phyloP scores from a whole-genome alignment of 257 asterid genomes.

The Capsicum pubescens region DNA sequence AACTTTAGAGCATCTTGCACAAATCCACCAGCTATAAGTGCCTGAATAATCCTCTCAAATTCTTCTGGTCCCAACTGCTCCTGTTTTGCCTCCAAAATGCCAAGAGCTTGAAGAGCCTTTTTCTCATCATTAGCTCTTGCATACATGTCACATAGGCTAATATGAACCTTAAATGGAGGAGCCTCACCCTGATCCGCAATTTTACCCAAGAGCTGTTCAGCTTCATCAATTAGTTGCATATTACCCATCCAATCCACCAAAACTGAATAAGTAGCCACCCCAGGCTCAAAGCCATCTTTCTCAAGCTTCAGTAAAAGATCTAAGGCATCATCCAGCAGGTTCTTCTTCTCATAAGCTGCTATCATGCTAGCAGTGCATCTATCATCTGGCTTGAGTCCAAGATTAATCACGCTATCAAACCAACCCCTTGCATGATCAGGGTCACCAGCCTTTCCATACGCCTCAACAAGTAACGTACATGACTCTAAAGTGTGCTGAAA shows the following conservation, averaged over 20 bases:
- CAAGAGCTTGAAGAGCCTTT: slow-evolving; percentile 83
- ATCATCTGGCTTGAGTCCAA: slow-evolving; percentile 83
- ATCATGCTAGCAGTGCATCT: slow-evolving; percentile 69
- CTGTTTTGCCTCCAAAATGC: slow-evolving; percentile 76
- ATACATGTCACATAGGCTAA: slow-evolving; percentile 83
- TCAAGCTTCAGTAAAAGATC: slow-evolving; percentile 68
- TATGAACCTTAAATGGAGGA: slow-evolving; percentile 72
- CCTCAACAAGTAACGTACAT: slow-evolving; percentile 65
- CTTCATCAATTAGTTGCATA: slow-evolving; percentile 76
- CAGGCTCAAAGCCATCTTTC: slow-evolving; percentile 73
- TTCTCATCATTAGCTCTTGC: slow-evolving; percentile 61
- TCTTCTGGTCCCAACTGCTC: slow-evolving; percentile 60
- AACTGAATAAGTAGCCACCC: slow-evolving; percentile 70
- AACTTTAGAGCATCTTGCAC: slow-evolving; percentile 66
- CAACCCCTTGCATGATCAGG: slow-evolving; percentile 47
- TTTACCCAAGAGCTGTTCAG: slow-evolving; percentile 74
- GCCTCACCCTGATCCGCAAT: slow-evolving; percentile 71
- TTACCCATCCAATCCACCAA: slow-evolving; percentile 79
- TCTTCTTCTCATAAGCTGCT: slow-evolving; percentile 60
- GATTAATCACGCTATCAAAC: slow-evolving; percentile 59
- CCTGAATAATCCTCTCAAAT: slow-evolving; percentile 61
- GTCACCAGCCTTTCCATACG: slow-evolving; percentile 47
- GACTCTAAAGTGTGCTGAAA: slow-evolving; percentile 53
- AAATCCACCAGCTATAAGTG: slow-evolving; percentile 66
- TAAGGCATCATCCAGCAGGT: slow-evolving; percentile 66